Evolutionary conservation across 176 grass and related monocot species (phyloP), one percentile per base, ranked within the genome.

Genomic region (Neostapfia colusana): DNA sequence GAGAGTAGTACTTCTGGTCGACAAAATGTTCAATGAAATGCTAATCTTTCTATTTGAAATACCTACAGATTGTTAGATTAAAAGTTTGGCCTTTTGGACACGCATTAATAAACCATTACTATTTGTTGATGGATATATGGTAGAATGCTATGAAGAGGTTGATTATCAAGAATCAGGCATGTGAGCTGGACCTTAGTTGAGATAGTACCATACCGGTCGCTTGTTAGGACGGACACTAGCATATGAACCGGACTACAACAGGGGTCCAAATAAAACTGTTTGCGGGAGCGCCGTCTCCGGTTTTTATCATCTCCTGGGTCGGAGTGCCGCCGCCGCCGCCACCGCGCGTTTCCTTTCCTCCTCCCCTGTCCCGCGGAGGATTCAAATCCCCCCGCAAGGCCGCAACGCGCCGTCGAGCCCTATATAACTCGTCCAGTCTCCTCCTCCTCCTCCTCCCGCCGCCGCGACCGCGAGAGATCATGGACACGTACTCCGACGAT

Each of bases 401-500:
- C 58, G 45, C 26, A 36, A 38, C 23, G 31, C n/a, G n/a, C n/a
- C 31, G 31, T 3, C 24, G 65, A 37, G 11, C 10, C 8, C 13
- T 12, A 67, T 27, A 59, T 11, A 56, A n/a, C n/a, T n/a, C n/a
- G n/a, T n/a, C 37, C 42, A 2, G 42, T 12, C 18, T 6, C 20
- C 50, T 1, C n/a, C n/a, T n/a, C n/a, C n/a, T n/a, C n/a, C n/a
- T n/a, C n/a, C n/a, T n/a, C n/a, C 6, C 48, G 4, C 5, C 49
- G 26, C 64, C 63, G 40, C 25, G 7, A 11, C 56, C n/a, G n/a
- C n/a, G n/a, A n/a, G n/a, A n/a, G n/a, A n/a, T n/a, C 26, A 96
- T 96, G 92, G 84, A 82, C 16, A 83, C 70, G 17, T 86, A 84
- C 59, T 82, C 80, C 8, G 77, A 83, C 63, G 69, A 86, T 31